These are phyloP conservation scores for Stachybotrys chartarum DNA, from an alignment of 2,329 filamentous ascomycete species.

Conservation along the genomic window DNA sequence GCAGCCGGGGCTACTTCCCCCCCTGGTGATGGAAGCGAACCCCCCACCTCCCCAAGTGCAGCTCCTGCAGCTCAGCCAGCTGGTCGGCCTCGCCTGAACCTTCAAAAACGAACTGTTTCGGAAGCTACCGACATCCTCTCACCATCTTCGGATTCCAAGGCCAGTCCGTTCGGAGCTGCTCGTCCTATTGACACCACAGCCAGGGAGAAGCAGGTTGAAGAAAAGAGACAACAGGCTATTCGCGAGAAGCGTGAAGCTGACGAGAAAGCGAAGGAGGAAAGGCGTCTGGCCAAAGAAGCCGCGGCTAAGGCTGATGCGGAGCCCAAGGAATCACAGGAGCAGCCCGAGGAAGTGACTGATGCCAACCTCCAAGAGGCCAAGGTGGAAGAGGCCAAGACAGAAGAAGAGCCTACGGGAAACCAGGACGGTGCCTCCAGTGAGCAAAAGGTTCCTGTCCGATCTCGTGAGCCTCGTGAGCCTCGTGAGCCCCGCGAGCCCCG, in stretches of 20 bases:
- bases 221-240: slow-evolving; percentile 68
- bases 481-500: slow-evolving; percentile 31
- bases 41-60: slow-evolving; percentile 59
- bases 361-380: slow-evolving; percentile 20
- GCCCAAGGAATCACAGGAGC: slow-evolving; percentile 23
- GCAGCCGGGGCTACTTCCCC: slow-evolving; percentile 40
- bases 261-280: slow-evolving; percentile 76
- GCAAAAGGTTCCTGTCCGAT: slow-evolving; percentile 37
- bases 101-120: slow-evolving; percentile 84
- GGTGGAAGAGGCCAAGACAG: slow-evolving; percentile 18
- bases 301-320: slow-evolving; percentile 38
- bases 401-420: slow-evolving; percentile 18
- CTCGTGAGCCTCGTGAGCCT: slow-evolving; percentile 29
- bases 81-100: slow-evolving; percentile 74
- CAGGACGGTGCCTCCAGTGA: slow-evolving; percentile 30
- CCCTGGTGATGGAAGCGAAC: slow-evolving; percentile 68
- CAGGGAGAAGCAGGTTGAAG: slow-evolving; percentile 82
- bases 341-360: slow-evolving; percentile 26
- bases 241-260: slow-evolving; percentile 83
- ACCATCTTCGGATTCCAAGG: slow-evolving; percentile 65
- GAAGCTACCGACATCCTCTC: slow-evolving; percentile 51
- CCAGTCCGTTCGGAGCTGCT: slow-evolving; percentile 89
- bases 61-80: slow-evolving; percentile 38
- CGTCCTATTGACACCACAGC: slow-evolving; percentile 89
- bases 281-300: slow-evolving; percentile 52